Evolutionary conservation across 2,329 filamentous ascomycete species (phyloP).

Genomic region (Xylariaceae sp.): DNA sequence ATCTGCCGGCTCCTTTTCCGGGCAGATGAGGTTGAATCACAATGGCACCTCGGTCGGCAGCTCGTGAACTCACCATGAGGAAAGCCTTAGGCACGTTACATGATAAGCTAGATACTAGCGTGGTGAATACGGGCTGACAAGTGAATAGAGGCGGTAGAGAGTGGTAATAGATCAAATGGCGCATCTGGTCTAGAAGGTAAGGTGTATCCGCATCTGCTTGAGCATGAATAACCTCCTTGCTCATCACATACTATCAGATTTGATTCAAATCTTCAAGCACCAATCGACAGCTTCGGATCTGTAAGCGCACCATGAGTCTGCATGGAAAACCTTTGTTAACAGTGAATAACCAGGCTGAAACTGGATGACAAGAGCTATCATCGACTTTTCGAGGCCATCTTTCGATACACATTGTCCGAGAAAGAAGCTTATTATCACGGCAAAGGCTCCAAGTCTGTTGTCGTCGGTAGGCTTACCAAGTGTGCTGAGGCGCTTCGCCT

Average conservation of each 20-base stretch:
- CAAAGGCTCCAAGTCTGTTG: slow-evolving; percentile 45
- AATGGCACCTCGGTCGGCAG: slow-evolving; percentile 37
- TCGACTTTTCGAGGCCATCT: slow-evolving; percentile 80
- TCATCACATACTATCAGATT: slow-evolving; percentile 28
- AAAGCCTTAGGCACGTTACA: slow-evolving; percentile 34
- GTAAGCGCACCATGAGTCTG: slow-evolving; percentile 26
- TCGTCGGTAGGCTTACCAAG: slow-evolving; percentile 64
- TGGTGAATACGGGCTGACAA: slow-evolving; percentile 21
- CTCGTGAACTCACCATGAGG: slow-evolving; percentile 37
- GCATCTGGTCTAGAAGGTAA: slow-evolving; percentile 38
- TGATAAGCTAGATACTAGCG: not conserved
- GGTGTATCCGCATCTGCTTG: not conserved
- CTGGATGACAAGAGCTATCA: slow-evolving; percentile 82
- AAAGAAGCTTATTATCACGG: slow-evolving; percentile 67
- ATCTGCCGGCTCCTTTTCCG: not conserved
- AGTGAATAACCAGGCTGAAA: slow-evolving; percentile 26
- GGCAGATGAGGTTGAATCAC: slow-evolving; percentile 15
- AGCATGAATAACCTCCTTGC: not conserved
- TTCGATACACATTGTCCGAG: slow-evolving; percentile 70
- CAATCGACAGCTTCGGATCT: slow-evolving; percentile 35
- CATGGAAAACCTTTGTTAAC: not conserved
- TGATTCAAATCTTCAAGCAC: slow-evolving; percentile 41
- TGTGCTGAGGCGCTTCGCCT: slow-evolving; percentile 75
- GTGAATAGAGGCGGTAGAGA: slow-evolving; percentile 35
- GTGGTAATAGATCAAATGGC: slow-evolving; percentile 33